A percentile compares a stretch with the other conserved stretches of the same genome.
These are phyloP conservation scores for Cronartium ribicola DNA, from an alignment of 1,284 basidiomycete genomes.

Conservation along the genomic window DNA sequence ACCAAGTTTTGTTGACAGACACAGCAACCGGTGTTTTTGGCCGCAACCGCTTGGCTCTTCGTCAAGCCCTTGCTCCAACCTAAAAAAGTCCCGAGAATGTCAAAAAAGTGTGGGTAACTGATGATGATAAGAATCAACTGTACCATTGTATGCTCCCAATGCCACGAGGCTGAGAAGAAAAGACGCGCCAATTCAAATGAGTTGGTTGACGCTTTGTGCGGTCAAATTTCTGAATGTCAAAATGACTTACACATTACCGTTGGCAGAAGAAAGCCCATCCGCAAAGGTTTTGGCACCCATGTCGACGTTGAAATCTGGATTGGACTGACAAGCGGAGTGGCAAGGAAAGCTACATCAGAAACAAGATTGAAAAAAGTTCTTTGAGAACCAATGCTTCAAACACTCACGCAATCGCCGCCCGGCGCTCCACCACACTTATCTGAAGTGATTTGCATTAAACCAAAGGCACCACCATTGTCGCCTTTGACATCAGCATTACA, in stretches of 20 bases:
- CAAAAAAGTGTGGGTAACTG: background rate
- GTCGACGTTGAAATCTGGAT: slow-evolving; percentile 55
- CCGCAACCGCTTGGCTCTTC: slow-evolving; percentile 60
- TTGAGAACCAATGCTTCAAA: slow-evolving; percentile 53
- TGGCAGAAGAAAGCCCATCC: slow-evolving; percentile 57
- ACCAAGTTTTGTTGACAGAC: slow-evolving; percentile 62
- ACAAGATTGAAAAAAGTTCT: slow-evolving; percentile 46
- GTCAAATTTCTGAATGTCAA: background rate
- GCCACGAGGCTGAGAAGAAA: slow-evolving; percentile 49
- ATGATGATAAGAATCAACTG: background rate
- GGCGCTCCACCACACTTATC: slow-evolving; percentile 72
- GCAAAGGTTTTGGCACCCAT: slow-evolving; percentile 64
- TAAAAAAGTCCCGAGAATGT: background rate
- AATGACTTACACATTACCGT: slow-evolving; percentile 60
- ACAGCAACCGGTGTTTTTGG: slow-evolving; percentile 60
- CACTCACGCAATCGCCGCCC: slow-evolving; percentile 62
- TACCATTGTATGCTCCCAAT: slow-evolving; percentile 72
- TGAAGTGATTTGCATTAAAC: slow-evolving; percentile 73
- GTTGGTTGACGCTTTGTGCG: background rate
- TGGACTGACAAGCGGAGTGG: slow-evolving; percentile 44
- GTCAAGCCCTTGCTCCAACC: slow-evolving; percentile 64
- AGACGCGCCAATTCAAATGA: background rate
- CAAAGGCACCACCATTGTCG: slow-evolving; percentile 69
- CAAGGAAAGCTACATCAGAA: slow-evolving; percentile 44
- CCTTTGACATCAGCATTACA: slow-evolving; percentile 69